Evolutionary conservation across 1,284 basidiomycete species (phyloP).

Genomic region (Trametes polyzona): DNA sequence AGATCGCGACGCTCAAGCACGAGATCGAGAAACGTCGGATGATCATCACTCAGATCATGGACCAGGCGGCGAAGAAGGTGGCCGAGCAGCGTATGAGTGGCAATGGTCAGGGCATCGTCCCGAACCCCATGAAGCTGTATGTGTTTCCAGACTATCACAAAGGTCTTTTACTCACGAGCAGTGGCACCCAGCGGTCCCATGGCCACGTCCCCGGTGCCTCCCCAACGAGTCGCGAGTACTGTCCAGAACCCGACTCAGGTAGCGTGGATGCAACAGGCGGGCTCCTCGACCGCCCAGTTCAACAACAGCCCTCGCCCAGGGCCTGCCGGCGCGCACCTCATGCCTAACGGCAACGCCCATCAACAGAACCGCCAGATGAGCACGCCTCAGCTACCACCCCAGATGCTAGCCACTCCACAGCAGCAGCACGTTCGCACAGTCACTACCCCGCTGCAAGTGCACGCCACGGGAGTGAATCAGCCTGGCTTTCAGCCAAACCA

Average conservation of each 20-base stretch:
- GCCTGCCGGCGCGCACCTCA: slow-evolving; percentile 7
- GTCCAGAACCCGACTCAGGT: slow-evolving; percentile 16
- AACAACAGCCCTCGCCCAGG: slow-evolving; percentile 19
- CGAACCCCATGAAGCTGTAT: slow-evolving; percentile 15
- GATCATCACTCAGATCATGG: slow-evolving; percentile 3
- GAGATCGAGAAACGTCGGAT: slow-evolving; percentile 8
- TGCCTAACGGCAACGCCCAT: slow-evolving; percentile 16
- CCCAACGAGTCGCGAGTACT: slow-evolving; percentile 12
- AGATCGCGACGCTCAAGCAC: slow-evolving; percentile 17
- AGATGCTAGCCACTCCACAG: slow-evolving; percentile 17
- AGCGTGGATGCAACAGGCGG: slow-evolving; percentile 21
- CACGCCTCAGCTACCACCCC: slow-evolving; percentile 25
- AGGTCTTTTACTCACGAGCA: not conserved
- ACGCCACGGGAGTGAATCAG: slow-evolving; percentile 5
- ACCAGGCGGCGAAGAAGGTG: not conserved
- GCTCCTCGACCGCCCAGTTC: slow-evolving; percentile 14
- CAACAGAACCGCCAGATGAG: slow-evolving; percentile 16
- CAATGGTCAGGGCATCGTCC: not conserved
- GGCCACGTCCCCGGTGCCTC: slow-evolving; percentile 15
- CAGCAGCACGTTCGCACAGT: slow-evolving; percentile 16
- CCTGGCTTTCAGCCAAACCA: slow-evolving; percentile 14
- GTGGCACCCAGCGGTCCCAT: slow-evolving; percentile 10
- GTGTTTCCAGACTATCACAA: not conserved
- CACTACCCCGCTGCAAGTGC: slow-evolving; percentile 19
- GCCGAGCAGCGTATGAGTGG: not conserved